Percentiles rank a stretch among this genome's conserved stretches.
phyloP scores from a whole-genome alignment of 768 basidiomycete species.

The Tulasnella sp. region DNA sequence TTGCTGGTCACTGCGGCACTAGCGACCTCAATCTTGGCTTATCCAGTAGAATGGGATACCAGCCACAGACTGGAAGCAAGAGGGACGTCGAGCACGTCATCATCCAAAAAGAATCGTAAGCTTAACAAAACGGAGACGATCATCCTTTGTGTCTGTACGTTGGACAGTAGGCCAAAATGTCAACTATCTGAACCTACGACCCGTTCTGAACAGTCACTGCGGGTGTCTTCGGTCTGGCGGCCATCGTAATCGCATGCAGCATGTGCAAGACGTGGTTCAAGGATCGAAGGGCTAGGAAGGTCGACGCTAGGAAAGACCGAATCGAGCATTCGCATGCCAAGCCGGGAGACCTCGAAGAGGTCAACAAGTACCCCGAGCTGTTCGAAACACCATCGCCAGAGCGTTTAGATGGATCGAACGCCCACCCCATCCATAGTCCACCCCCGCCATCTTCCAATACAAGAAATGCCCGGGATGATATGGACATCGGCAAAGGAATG shows the following conservation, averaged over 20 bases:
- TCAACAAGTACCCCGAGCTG: neutral
- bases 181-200: too few species aligned
- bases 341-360: neutral
- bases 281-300: neutral
- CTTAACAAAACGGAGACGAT: neutral
- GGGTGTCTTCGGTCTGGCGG: neutral
- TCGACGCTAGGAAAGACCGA: neutral
- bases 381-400: neutral
- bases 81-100: too few species aligned
- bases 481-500: neutral
- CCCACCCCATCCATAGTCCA: neutral
- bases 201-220: neutral
- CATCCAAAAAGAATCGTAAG: too few species aligned
- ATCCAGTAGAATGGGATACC: neutral
- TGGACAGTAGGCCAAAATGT: too few species aligned
- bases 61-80: neutral
- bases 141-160: neutral
- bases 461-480: neutral
- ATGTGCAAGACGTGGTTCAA: neutral
- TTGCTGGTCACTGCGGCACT: neutral
- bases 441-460: neutral
- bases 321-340: neutral
- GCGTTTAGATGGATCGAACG: neutral
- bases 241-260: neutral
- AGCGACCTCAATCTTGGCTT: neutral